Percentiles rank a stretch among this genome's conserved stretches.
phyloP scores from a whole-genome alignment of 768 basidiomycete species.

The Mycena rebaudengoi region DNA sequence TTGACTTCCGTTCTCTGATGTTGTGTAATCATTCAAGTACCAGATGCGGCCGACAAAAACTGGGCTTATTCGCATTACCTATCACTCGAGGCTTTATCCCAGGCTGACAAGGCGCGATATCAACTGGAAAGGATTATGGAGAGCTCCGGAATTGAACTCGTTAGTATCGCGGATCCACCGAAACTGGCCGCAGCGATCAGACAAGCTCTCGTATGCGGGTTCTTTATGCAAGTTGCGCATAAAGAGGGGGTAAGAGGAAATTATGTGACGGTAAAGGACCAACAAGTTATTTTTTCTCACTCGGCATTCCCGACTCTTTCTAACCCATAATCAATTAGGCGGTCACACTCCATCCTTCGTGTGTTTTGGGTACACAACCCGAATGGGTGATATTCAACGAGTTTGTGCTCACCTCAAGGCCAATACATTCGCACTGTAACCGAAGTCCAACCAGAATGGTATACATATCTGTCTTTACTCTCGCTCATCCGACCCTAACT shows the following conservation, averaged over 20 bases:
- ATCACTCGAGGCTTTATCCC: conserved; percentile 78
- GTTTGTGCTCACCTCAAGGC: conserved; percentile 88
- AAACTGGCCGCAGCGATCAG: conserved; percentile 79
- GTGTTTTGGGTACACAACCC: conserved; percentile 84
- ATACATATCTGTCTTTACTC: conserved; percentile 28
- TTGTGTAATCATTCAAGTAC: neutral
- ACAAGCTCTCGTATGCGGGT: conserved; percentile 87
- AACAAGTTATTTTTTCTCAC: conserved; percentile 64
- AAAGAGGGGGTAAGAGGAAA: conserved; percentile 88
- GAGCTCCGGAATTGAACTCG: conserved; percentile 78
- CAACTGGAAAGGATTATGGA: conserved; percentile 94
- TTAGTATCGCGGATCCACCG: conserved; percentile 71
- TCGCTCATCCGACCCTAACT: neutral
- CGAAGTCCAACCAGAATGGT: conserved; percentile 89
- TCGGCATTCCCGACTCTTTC: neutral
- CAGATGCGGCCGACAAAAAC: conserved; percentile 78
- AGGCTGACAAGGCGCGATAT: conserved; percentile 92
- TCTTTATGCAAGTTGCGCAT: conserved; percentile 98
- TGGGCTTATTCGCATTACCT: conserved; percentile 94
- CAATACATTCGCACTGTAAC: conserved; percentile 92
- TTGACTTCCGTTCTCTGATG: neutral
- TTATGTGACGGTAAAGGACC: conserved; percentile 93
- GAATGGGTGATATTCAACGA: conserved; percentile 95
- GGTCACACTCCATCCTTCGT: conserved; percentile 84
- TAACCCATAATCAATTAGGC: too few relatives aligned